Base-by-base conservation (phyloP, 2,329 filamentous ascomycete species). In the Curvularia lunata region DNA sequence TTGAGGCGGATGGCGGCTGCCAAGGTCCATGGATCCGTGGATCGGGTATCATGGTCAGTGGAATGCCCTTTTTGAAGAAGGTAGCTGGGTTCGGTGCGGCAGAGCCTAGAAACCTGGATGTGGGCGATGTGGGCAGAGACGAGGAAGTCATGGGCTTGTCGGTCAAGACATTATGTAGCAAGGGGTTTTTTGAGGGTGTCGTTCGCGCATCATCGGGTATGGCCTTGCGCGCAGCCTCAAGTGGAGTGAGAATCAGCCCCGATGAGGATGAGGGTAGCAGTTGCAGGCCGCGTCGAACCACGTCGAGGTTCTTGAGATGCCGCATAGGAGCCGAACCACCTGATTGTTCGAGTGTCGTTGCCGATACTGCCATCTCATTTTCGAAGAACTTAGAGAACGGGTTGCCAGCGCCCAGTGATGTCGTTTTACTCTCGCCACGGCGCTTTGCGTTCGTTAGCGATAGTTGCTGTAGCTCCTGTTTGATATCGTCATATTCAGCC, bases 131-230 rank as follows among this genome's bases (percentile, higher is more conserved):
- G 0, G 95, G 95, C 0, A 99, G 82, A 0, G 95, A 99, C 1
- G 95, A 95, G 1, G 95, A 98, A 64, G 92, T 90, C 13, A 93
- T 85, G 0, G 95, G 94, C 70, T 97, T 96, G 78, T 99, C 95
- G 1, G 95, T 99, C 9, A 99, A 84, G 1, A 99, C 86, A 69
- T 97, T 98, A 77, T 99, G 92, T 45, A 99, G 95, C 1, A 99
- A 81, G 0, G 93, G 92, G 68, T 99, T 99, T 70, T 85, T 85
- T 56, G 86, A 84, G 76, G 84, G 79, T 75, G 84, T 82, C 52
- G 84, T 86, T 56, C 81, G 81, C 57, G 86, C 81, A 48, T 82
- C 81, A 59, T 52, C 71, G 53, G 59, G 70, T 45, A 63, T 65
- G 9, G 68, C 66, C 40, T 73, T 73, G 59, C 83, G 86, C 60